These are phyloP conservation scores for Penicillium psychrosexuale DNA, from an alignment of 2,329 filamentous ascomycete genomes.

Conservation along the genomic window DNA sequence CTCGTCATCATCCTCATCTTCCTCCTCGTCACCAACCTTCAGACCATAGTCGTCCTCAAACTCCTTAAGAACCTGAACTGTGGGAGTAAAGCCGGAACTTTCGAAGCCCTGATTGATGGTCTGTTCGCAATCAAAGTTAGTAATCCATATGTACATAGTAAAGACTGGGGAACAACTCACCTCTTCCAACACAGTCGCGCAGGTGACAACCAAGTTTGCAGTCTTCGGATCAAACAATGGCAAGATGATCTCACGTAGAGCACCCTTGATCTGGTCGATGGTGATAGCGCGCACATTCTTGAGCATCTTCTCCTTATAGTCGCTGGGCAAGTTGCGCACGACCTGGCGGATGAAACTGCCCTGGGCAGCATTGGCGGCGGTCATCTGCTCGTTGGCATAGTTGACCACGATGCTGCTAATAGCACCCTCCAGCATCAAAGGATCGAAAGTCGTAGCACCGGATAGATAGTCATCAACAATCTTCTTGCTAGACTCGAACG, in stretches of 20 bases:
- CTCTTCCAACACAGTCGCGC: constrained; percentile 79
- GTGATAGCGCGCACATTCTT: constrained; percentile 72
- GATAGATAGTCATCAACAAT: constrained; percentile 72
- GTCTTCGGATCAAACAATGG: constrained; percentile 75
- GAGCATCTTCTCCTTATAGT: constrained; percentile 75
- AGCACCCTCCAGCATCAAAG: constrained; percentile 80
- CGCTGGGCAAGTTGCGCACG: constrained; percentile 68
- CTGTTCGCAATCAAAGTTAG: constrained; percentile 46
- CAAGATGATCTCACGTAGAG: constrained; percentile 71
- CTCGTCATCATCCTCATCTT: constrained; percentile 58
- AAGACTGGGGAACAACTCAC: constrained; percentile 51
- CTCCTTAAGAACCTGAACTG: constrained; percentile 68
- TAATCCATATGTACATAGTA: neutral
- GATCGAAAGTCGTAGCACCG: constrained; percentile 70
- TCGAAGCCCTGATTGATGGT: constrained; percentile 71
- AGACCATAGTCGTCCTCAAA: constrained; percentile 92
- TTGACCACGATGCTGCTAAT: constrained; percentile 83
- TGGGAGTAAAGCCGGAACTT: constrained; percentile 72
- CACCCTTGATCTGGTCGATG: constrained; percentile 70
- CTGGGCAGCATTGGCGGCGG: constrained; percentile 75
- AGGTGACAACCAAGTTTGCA: constrained; percentile 84
- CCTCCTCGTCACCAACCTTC: constrained; percentile 59
- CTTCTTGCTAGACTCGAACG: constrained; percentile 71
- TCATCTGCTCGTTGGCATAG: constrained; percentile 85
- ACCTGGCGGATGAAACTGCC: constrained; percentile 81